Percentiles rank a stretch among this genome's conserved stretches.
Evolutionary conservation across 805 yeast genomes (phyloP).

Genomic region (Sugiyamaella boreocaroliniensis): DNA sequence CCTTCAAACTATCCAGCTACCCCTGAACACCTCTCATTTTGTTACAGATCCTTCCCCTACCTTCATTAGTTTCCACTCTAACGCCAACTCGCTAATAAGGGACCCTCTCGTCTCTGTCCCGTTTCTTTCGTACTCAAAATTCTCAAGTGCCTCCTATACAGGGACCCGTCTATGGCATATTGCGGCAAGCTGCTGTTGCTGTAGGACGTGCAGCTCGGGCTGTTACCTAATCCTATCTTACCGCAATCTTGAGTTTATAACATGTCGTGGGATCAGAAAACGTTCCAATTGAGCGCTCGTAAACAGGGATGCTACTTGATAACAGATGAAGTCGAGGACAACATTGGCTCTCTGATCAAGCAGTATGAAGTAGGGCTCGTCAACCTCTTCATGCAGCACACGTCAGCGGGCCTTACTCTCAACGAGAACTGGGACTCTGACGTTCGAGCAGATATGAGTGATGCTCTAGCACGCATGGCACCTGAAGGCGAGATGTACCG

Average conservation of each 20-base stretch:
- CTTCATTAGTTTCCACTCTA: too few species aligned
- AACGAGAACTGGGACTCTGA: constrained; percentile 80
- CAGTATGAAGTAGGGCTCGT: constrained; percentile 56
- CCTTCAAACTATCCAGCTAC: too few species aligned
- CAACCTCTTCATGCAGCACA: constrained; percentile 67
- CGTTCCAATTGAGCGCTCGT: constrained; percentile 49
- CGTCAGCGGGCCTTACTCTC: constrained; percentile 69
- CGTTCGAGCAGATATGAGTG: constrained; percentile 62
- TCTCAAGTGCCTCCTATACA: too few species aligned
- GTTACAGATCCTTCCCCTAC: too few species aligned
- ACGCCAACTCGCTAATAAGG: too few species aligned
- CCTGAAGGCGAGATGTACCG: constrained; percentile 56
- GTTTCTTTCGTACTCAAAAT: too few species aligned
- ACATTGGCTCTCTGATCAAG: constrained; percentile 50
- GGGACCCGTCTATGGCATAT: too few species aligned
- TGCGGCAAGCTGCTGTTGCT: too few species aligned
- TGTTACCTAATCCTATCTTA: not conserved
- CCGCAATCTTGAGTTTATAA: not conserved
- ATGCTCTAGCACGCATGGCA: constrained; percentile 54
- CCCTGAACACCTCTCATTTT: too few species aligned
- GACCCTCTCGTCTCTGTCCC: too few species aligned
- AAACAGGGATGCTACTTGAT: constrained; percentile 64
- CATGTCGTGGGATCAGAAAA: constrained; percentile 54
- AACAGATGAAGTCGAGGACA: constrained; percentile 53
- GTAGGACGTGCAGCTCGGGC: too few species aligned